phyloP scores from a whole-genome alignment of 208 protist genomes.

The Cochliopodium minus region DNA sequence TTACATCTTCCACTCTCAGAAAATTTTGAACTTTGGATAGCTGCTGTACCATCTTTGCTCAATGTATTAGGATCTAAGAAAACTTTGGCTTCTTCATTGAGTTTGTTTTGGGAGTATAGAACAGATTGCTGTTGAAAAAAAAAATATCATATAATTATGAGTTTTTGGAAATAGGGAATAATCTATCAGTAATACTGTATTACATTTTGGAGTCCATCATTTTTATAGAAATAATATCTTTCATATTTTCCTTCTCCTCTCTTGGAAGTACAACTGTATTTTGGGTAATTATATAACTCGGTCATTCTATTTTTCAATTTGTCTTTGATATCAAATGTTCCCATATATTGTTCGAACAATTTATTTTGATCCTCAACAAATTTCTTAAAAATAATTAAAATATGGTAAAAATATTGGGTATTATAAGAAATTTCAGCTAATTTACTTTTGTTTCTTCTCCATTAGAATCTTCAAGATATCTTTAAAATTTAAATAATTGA shows the following conservation, averaged over 20 bases:
- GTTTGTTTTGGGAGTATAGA: constrained; percentile 31
- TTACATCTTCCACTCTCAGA: constrained; percentile 27
- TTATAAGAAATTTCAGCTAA: too few relatives aligned
- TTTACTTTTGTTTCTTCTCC: constrained; percentile 58
- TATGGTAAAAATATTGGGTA: too few relatives aligned
- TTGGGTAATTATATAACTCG: constrained; percentile 49
- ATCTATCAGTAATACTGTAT: too few relatives aligned
- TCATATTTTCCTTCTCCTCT: constrained; percentile 51
- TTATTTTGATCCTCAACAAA: constrained; percentile 63
- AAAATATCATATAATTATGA: neutral
- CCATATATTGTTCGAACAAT: constrained; percentile 38
- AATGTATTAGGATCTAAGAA: constrained; percentile 70
- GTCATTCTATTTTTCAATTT: neutral
- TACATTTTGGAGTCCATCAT: constrained; percentile 71
- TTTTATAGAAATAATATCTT: constrained; percentile 62
- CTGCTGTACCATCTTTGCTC: constrained; percentile 55
- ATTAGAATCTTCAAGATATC: constrained; percentile 69
- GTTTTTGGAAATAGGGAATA: too few relatives aligned
- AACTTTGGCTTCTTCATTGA: constrained; percentile 26
- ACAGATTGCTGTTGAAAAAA: constrained; percentile 52
- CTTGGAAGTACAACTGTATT: constrained; percentile 41
- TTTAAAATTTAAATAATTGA: too few relatives aligned
- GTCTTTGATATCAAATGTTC: constrained; percentile 17
- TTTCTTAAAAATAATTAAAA: too few relatives aligned
- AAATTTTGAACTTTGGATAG: constrained; percentile 37